phyloP scores from a whole-genome alignment of 2,329 filamentous ascomycete species.

The Cordyceps fumosorosea region DNA sequence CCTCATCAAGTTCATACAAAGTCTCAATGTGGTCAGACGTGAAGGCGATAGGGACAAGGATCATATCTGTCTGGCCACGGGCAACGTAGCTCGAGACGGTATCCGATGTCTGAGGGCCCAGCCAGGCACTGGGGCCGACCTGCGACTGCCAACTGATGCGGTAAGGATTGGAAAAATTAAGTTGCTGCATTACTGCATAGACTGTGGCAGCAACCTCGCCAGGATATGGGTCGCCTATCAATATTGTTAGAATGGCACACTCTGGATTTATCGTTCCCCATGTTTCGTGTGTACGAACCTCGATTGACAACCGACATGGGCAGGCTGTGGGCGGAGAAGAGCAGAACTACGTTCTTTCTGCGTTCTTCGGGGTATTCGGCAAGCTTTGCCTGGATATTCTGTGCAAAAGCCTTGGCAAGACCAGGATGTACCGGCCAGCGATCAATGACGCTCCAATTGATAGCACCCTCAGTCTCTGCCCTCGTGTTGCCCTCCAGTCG shows the following conservation, averaged over 20 bases:
- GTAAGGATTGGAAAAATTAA: constrained; percentile 85
- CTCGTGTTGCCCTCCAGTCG: constrained; percentile 71
- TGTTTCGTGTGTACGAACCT: constrained; percentile 39
- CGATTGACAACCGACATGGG: constrained; percentile 97
- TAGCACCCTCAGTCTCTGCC: constrained; percentile 55
- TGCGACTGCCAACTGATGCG: constrained; percentile 97
- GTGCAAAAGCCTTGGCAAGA: constrained; percentile 83
- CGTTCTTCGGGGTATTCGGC: constrained; percentile 76
- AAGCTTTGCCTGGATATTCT: constrained; percentile 83
- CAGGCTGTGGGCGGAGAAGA: constrained; percentile 93
- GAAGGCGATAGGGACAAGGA: constrained; percentile 92
- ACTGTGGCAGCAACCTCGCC: constrained; percentile 94
- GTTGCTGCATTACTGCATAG: constrained; percentile 88
- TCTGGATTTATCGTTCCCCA: background rate
- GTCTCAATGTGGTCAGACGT: constrained; percentile 99
- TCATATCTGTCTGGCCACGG: constrained; percentile 84
- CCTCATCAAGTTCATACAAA: constrained; percentile 84
- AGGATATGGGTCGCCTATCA: constrained; percentile 79
- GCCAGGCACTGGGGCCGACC: constrained; percentile 90
- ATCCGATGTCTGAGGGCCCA: constrained; percentile 85
- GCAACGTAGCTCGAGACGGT: constrained; percentile 85
- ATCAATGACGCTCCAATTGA: constrained; percentile 96
- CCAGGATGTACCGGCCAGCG: constrained; percentile 92
- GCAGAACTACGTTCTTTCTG: constrained; percentile 71
- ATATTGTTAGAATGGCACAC: constrained; percentile 21